These are phyloP conservation scores for Orbilia ellipsospora DNA, from an alignment of 2,329 filamentous ascomycete genomes.

Conservation along the genomic window DNA sequence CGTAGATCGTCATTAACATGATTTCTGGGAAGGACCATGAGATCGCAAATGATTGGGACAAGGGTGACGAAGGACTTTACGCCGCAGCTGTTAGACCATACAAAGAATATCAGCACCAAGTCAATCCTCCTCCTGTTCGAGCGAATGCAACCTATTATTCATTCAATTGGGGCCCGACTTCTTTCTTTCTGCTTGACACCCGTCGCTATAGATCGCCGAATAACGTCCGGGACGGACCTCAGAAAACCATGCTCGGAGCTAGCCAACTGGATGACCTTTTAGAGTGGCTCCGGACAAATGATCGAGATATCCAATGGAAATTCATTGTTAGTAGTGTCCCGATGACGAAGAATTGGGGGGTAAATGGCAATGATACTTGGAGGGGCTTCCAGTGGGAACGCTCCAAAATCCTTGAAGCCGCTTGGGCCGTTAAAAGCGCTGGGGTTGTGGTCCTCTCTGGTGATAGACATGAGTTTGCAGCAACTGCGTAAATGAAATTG, in stretches of 20 bases:
- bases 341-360: constrained; percentile 96
- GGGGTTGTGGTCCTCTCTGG: constrained; percentile 88
- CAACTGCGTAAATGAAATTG: constrained; percentile 74
- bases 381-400: constrained; percentile 88
- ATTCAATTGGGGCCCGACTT: constrained; percentile 88
- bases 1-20: not conserved
- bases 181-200: constrained; percentile 95
- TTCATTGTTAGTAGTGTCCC: constrained; percentile 89
- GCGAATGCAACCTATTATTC: constrained; percentile 82
- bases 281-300: constrained; percentile 79
- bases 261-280: constrained; percentile 83
- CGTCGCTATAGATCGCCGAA: constrained; percentile 76
- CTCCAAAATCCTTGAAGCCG: constrained; percentile 81
- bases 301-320: constrained; percentile 82
- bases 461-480: constrained; percentile 96
- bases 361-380: constrained; percentile 85
- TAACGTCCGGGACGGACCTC: constrained; percentile 69
- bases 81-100: constrained; percentile 83
- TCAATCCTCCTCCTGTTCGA: constrained; percentile 79
- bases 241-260: constrained; percentile 87
- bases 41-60: constrained; percentile 92
- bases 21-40: constrained; percentile 75
- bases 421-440: constrained; percentile 82
- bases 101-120: constrained; percentile 82
- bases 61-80: constrained; percentile 83